Percentiles rank a stretch among this genome's conserved stretches.
Evolutionary conservation across 805 yeast species (phyloP).

Genomic region (Ogataea thermomethanolica): DNA sequence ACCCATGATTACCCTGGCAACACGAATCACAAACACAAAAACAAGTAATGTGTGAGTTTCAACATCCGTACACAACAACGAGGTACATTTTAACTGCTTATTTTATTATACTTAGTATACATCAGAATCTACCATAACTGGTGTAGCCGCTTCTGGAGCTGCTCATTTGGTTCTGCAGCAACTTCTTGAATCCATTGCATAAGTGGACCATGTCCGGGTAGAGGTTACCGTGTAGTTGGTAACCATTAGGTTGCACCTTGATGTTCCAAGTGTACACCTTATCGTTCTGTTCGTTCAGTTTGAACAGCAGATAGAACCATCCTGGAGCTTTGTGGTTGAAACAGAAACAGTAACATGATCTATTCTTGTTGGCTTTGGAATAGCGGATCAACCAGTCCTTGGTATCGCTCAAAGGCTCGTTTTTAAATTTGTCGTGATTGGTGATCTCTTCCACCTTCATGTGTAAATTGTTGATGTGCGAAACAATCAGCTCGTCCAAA

Average conservation of each 20-base stretch:
- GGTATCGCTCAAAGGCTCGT: conserved; percentile 75
- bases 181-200: conserved; percentile 89
- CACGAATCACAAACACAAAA: not conserved
- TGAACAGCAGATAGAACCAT: conserved; percentile 85
- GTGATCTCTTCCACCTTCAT: conserved; percentile 80
- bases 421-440: conserved; percentile 82
- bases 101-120: conserved; percentile 1
- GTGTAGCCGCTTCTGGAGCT: conserved; percentile 18
- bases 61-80: too few species aligned
- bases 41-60: not conserved
- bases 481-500: conserved; percentile 87
- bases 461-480: conserved; percentile 81
- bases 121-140: conserved; percentile 21
- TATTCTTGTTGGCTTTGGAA: conserved; percentile 85
- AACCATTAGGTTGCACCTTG: conserved; percentile 85
- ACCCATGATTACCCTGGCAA: not conserved
- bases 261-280: conserved; percentile 85
- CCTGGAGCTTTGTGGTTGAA: conserved; percentile 90
- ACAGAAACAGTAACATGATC: conserved; percentile 88
- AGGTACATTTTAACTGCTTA: not conserved
- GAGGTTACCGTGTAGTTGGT: conserved; percentile 67
- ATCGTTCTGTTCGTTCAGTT: conserved; percentile 61
- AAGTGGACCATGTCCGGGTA: conserved; percentile 87
- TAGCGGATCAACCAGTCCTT: conserved; percentile 84
- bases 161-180: conserved; percentile 30